Conservation (phyloP, 768 basidiomycete species). For the Xerocomellus dryophilus region DNA sequence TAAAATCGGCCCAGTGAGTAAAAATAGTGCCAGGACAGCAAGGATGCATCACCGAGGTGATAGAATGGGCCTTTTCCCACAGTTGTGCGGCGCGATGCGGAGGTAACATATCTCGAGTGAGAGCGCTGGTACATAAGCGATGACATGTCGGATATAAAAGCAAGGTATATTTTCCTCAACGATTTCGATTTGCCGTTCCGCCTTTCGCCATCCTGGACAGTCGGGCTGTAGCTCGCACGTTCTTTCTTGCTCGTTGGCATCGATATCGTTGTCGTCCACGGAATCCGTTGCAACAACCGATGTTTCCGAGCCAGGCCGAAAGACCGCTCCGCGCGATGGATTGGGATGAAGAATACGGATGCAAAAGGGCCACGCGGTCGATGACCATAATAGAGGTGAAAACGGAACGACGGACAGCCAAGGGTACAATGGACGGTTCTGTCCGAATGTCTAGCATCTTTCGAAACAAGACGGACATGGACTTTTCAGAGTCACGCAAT, state of each 20-base stretch:
- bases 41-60: neutral
- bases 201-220: neutral
- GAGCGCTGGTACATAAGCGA: conserved; percentile 1
- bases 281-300: neutral
- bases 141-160: conserved; percentile 4
- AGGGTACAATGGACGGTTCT: neutral
- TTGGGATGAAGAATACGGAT: neutral
- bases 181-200: neutral
- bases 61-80: conserved; percentile 9
- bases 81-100: neutral
- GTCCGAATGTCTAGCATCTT: neutral
- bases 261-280: neutral
- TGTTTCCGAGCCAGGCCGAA: neutral
- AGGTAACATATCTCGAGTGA: neutral
- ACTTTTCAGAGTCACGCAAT: neutral
- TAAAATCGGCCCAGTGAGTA: neutral
- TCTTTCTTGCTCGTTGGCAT: neutral
- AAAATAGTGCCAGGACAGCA: neutral
- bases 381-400: neutral
- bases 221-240: neutral
- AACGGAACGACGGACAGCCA: neutral
- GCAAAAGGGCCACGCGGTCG: neutral
- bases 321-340: neutral
- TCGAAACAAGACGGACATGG: conserved; percentile 6
- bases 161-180: neutral